Base-by-base conservation (phyloP, 768 basidiomycete species). In the Suillus occidentalis region DNA sequence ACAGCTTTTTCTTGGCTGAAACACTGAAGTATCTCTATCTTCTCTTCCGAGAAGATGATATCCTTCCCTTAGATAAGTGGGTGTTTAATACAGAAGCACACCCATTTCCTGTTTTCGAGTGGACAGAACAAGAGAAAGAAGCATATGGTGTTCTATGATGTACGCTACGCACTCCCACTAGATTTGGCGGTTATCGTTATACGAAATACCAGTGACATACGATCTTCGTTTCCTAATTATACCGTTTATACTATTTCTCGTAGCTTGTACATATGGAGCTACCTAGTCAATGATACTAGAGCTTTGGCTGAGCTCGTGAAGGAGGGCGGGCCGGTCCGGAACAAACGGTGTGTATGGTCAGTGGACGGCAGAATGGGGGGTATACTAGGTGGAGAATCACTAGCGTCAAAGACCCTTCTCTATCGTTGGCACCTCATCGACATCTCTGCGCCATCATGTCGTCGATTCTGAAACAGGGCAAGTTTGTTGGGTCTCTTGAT, bases 401-500 rank as follows among this genome's bases (percentile, higher is more conserved):
- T 34, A 63, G 65, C 62, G 65, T 63, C 68, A 65, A 72, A 68
- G 34, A 39, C 18, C 62, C 45, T 53, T 58, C 58, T 28, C 39
- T 39, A 25, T 40, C 20, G 47, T 28, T n/a, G 13, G 22, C 50
- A 49, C 31, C 4, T 25, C 49, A 28, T 50, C 49, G 2, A 1
- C 49, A 28, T 50, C 49, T 50, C 7, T 16, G 25, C 31, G 56
- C 65, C 9, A 42, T 34, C 65, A 81, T 83, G 81, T 53, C 47
- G 6, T 6, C 72, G 18, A 56, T 60, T 53, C 78, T 83, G 60
- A 88, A 85, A 71, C 84, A 86, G 70, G 89, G 88, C 65, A 89
- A 95, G 73, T 95, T 97, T 75, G 89, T 97, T 52, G 95, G 94
- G 63, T 93, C 94, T 59, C 82, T 97, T 65, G 95, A 97, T 77